These are phyloP conservation scores for Chaetomium tenue DNA, from an alignment of 495 filamentous ascomycete species.

Conservation along the genomic window DNA sequence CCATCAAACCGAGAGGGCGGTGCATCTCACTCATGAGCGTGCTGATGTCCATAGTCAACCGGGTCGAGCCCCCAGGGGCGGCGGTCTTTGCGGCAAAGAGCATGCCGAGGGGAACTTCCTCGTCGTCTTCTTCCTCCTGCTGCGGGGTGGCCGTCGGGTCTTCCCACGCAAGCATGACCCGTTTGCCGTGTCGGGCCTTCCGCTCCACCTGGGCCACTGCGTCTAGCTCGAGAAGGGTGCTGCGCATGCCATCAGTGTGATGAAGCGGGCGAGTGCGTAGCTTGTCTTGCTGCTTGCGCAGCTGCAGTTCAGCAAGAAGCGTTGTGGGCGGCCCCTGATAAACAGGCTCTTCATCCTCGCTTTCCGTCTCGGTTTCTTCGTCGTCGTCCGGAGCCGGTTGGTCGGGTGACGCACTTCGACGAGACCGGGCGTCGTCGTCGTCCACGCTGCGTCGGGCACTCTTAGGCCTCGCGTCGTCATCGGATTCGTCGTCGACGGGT, in stretches of 20 bases:
- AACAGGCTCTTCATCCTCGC: slow-evolving; percentile 37
- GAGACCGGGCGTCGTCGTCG: neutral
- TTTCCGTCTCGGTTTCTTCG: slow-evolving; percentile 33
- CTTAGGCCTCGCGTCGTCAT: slow-evolving; percentile 19
- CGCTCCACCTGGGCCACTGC: slow-evolving; percentile 85
- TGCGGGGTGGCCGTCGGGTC: slow-evolving; percentile 49
- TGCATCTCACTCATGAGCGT: slow-evolving; percentile 51
- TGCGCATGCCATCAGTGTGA: slow-evolving; percentile 71
- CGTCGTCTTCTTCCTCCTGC: slow-evolving; percentile 55
- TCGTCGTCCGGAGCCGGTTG: slow-evolving; percentile 29
- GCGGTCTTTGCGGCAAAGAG: slow-evolving; percentile 64
- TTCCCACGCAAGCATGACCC: slow-evolving; percentile 88
- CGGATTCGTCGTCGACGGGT: slow-evolving; percentile 21
- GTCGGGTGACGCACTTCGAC: slow-evolving; percentile 26
- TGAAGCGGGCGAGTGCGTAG: slow-evolving; percentile 67
- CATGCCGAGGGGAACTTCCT: slow-evolving; percentile 83
- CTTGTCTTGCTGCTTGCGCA: slow-evolving; percentile 81
- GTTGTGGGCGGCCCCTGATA: slow-evolving; percentile 79
- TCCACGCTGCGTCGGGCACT: neutral
- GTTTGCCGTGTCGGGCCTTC: slow-evolving; percentile 67
- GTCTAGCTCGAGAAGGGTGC: slow-evolving; percentile 88
- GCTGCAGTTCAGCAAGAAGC: slow-evolving; percentile 84
- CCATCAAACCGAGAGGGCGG: slow-evolving; percentile 80
- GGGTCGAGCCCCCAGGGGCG: slow-evolving; percentile 42
- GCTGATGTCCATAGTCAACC: slow-evolving; percentile 45